These are phyloP conservation scores for Hanseniaspora guilliermondii DNA, from an alignment of 805 yeast species.

Conservation along the genomic window DNA sequence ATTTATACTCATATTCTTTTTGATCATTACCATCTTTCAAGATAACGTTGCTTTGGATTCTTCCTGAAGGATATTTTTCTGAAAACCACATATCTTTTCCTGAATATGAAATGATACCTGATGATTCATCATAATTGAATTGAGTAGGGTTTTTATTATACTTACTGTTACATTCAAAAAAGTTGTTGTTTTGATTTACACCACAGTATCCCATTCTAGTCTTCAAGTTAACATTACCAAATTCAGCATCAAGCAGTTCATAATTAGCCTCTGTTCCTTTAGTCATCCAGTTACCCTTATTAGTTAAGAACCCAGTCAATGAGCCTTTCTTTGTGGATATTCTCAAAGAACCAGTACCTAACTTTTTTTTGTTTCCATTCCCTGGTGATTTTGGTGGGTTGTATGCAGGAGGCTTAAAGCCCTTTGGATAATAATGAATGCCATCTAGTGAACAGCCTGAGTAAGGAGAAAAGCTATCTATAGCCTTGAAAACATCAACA, in stretches of 20 bases:
- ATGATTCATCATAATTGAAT: conserved; percentile 41
- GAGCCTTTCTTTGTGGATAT: conserved; percentile 22
- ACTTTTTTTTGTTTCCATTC: conserved; percentile 18
- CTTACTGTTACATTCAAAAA: conserved; percentile 14
- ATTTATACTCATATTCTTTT: conserved; percentile 28
- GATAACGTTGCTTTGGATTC: conserved; percentile 37
- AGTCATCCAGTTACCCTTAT: conserved; percentile 74
- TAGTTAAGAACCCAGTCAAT: conserved; percentile 46
- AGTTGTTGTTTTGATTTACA: conserved; percentile 25
- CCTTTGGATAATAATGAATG: conserved; percentile 64
- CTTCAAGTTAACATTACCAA: conserved; percentile 60
- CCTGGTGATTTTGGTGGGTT: conserved; percentile 19
- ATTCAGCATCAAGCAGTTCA: conserved; percentile 41
- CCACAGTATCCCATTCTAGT: conserved; percentile 70
- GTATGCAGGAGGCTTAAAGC: conserved; percentile 24
- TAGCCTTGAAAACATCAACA: conserved; percentile 36
- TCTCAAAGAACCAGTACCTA: conserved; percentile 21
- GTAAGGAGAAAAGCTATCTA: conserved; percentile 39
- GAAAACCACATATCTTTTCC: conserved; percentile 55
- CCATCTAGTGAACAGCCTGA: conserved; percentile 59
- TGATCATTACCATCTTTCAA: conserved; percentile 27
- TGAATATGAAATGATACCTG: conserved; percentile 43
- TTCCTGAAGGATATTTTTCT: conserved; percentile 31
- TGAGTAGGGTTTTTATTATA: conserved; percentile 35
- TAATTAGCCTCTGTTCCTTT: conserved; percentile 78